Evolutionary conservation across 331 rosid genomes (phyloP).

Genomic region (Rhamnella rubrinervis): DNA sequence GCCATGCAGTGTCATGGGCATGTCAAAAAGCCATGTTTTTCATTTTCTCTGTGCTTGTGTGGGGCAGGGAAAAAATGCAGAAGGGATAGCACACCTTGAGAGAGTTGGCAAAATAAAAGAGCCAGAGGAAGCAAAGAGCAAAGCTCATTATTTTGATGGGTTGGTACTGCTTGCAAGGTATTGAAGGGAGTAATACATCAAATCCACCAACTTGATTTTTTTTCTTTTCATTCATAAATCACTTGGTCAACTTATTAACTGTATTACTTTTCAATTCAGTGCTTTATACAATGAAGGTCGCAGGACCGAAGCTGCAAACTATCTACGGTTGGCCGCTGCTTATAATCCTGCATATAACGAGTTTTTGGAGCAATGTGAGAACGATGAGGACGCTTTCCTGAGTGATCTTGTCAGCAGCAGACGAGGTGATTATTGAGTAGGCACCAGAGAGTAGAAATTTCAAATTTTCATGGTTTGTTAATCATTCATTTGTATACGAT

Average conservation of each 20-base stretch:
- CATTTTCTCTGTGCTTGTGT: constrained; percentile 10
- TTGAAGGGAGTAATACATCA: background rate
- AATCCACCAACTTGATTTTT: background rate
- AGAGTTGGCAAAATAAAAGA: constrained; percentile 70
- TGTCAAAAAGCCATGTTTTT: background rate
- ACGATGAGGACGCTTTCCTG: constrained; percentile 46
- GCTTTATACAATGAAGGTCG: constrained; percentile 63
- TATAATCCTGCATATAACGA: constrained; percentile 56
- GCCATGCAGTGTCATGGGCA: background rate
- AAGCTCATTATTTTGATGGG: constrained; percentile 77
- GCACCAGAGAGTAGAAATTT: background rate
- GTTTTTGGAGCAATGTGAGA: constrained; percentile 67
- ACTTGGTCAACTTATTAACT: background rate
- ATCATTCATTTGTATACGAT: background rate
- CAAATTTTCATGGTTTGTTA: background rate
- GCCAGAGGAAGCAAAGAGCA: constrained; percentile 72
- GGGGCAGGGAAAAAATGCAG: constrained; percentile 62
- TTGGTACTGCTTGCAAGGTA: constrained; percentile 82
- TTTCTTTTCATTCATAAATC: background rate
- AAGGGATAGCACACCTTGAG: constrained; percentile 73
- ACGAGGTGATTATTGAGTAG: constrained; percentile 54
- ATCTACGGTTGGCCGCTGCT: constrained; percentile 74
- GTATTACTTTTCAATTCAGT: constrained; percentile 40
- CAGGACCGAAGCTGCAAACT: constrained; percentile 70
- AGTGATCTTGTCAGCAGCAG: constrained; percentile 65